Conservation (phyloP, 352 stramenopile genomes). For the Blastocystis sp. region DNA sequence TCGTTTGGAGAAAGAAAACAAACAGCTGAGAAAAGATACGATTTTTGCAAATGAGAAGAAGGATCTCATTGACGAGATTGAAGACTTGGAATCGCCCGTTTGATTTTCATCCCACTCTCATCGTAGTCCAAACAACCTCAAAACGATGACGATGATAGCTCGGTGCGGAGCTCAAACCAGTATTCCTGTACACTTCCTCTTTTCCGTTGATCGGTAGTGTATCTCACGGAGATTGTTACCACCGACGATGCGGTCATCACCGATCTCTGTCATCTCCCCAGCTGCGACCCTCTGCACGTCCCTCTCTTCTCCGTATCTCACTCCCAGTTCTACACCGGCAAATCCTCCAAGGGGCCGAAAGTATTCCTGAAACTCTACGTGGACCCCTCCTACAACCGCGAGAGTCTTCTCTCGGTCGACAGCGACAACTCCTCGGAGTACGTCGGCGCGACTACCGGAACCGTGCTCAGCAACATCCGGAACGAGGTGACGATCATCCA, state of each 20-base stretch:
- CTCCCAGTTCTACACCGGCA: neutral
- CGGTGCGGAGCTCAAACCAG: neutral
- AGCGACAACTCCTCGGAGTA: neutral
- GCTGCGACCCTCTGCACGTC: neutral
- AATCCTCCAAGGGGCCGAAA: neutral
- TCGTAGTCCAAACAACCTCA: neutral
- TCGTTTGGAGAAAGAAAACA: too few species aligned
- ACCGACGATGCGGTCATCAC: neutral
- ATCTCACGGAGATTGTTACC: neutral
- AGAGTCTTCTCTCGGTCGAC: neutral
- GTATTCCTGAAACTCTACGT: constrained; percentile 14
- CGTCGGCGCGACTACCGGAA: neutral
- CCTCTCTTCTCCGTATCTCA: neutral
- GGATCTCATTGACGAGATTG: constrained; percentile 4
- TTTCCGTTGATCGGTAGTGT: neutral
- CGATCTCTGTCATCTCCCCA: neutral
- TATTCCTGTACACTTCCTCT: neutral
- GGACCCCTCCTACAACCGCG: neutral
- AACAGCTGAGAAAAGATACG: neutral
- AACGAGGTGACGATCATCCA: neutral
- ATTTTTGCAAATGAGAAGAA: constrained; percentile 1
- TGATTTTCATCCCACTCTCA: neutral
- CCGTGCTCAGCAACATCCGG: neutral
- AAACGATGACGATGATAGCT: neutral
- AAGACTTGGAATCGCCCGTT: neutral